A percentile compares a stretch with the other conserved stretches of the same genome.
phyloP scores from a whole-genome alignment of 1,284 basidiomycete genomes.

The Mixia osmundae region DNA sequence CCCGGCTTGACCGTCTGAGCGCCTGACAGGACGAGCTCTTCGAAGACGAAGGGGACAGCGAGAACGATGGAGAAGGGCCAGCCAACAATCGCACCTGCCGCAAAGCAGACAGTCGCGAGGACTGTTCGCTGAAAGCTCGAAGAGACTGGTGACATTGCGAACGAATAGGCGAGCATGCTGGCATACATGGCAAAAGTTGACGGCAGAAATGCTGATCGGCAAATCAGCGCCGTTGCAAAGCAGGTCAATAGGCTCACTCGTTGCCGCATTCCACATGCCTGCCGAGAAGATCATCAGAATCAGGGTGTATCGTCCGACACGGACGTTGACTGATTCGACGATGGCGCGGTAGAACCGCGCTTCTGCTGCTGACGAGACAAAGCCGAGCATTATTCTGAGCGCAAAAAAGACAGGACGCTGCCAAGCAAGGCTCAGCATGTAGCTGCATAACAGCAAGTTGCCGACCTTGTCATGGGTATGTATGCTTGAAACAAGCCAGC shows the following conservation, averaged over 20 bases:
- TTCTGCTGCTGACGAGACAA: conserved; percentile 53
- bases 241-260: conserved; percentile 30
- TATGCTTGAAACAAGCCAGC: conserved; percentile 21
- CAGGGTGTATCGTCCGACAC: conserved; percentile 74
- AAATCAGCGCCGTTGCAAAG: neutral
- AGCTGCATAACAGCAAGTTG: conserved; percentile 21
- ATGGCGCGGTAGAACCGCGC: conserved; percentile 64
- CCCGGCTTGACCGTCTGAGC: conserved; percentile 11
- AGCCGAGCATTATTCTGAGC: conserved; percentile 52
- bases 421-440: conserved; percentile 16
- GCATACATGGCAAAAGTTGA: conserved; percentile 90
- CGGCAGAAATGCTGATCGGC: conserved; percentile 54
- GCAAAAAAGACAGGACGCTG: conserved; percentile 71
- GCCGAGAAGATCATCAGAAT: conserved; percentile 62
- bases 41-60: conserved; percentile 66
- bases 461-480: conserved; percentile 25
- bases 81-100: conserved; percentile 63
- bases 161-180: conserved; percentile 55
- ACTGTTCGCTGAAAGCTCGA: conserved; percentile 30
- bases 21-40: conserved; percentile 61
- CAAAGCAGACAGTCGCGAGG: conserved; percentile 40
- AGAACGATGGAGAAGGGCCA: conserved; percentile 87
- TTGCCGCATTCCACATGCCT: conserved; percentile 78
- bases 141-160: conserved; percentile 40
- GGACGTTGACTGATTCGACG: conserved; percentile 56